phyloP scores from a whole-genome alignment of 306 rosid species.

The Morella rubra region DNA sequence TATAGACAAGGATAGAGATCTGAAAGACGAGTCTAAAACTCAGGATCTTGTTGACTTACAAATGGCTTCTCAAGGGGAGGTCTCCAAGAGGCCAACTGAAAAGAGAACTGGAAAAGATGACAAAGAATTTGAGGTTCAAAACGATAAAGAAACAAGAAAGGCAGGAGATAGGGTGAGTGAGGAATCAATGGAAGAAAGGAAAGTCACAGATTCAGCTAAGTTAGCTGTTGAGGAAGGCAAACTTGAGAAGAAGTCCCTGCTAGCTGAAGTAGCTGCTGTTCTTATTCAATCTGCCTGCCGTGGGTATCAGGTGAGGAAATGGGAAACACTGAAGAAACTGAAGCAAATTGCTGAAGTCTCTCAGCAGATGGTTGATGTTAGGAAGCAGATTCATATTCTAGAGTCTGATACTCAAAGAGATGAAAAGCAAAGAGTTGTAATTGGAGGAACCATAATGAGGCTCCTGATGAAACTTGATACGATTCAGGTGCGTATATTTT shows the following conservation, averaged over 20 bases:
- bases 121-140: background rate
- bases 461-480: constrained; percentile 71
- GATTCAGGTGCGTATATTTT: constrained; percentile 52
- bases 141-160: constrained; percentile 14
- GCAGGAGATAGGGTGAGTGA: constrained; percentile 9
- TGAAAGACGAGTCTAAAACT: background rate
- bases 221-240: constrained; percentile 1
- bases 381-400: constrained; percentile 34
- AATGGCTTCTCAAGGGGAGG: background rate
- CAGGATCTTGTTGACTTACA: background rate
- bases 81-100: background rate
- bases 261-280: constrained; percentile 61
- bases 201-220: constrained; percentile 4
- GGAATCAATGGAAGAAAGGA: constrained; percentile 2
- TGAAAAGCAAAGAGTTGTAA: constrained; percentile 44
- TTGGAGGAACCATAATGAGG: constrained; percentile 79
- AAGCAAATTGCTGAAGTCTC: constrained; percentile 60
- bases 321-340: constrained; percentile 68
- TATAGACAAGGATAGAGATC: constrained; percentile 23
- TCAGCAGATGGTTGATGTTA: constrained; percentile 43
- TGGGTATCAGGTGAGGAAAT: constrained; percentile 63
- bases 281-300: constrained; percentile 67
- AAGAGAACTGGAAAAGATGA: constrained; percentile 21
- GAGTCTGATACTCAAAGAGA: constrained; percentile 39
- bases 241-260: constrained; percentile 22